Evolutionary conservation across 192 early-diverging fungal species (phyloP).

Genomic region (Coemansia sp.): DNA sequence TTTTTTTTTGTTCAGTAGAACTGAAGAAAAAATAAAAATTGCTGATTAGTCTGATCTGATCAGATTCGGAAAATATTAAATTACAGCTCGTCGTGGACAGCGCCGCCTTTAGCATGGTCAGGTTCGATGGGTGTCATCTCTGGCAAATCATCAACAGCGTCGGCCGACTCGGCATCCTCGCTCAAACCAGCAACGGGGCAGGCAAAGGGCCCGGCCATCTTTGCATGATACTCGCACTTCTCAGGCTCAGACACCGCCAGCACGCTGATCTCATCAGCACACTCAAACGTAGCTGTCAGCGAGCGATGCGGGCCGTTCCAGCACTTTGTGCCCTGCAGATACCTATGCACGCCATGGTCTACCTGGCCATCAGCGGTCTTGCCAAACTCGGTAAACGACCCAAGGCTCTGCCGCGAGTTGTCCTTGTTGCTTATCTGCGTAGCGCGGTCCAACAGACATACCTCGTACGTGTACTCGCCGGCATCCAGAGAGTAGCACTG

Average conservation of each 20-base stretch:
- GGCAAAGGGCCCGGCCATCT: constrained; percentile 75
- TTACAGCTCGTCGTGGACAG: constrained; percentile 11
- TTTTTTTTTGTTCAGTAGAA: background rate
- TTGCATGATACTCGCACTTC: constrained; percentile 90
- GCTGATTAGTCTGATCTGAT: constrained; percentile 7
- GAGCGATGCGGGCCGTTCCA: constrained; percentile 95
- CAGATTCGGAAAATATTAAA: background rate
- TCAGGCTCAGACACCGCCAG: constrained; percentile 78
- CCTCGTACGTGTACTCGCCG: constrained; percentile 61
- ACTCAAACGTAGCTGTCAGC: constrained; percentile 67
- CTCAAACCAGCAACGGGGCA: constrained; percentile 45
- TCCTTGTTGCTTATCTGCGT: constrained; percentile 71
- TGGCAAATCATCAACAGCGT: background rate
- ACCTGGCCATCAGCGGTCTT: constrained; percentile 14
- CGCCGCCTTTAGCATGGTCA: background rate
- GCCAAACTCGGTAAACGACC: constrained; percentile 57
- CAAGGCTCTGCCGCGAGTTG: constrained; percentile 55
- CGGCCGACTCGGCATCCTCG: background rate
- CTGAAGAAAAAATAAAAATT: background rate
- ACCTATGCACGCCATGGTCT: constrained; percentile 55
- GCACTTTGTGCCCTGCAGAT: constrained; percentile 74
- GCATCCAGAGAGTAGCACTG: constrained; percentile 70
- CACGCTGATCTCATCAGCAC: constrained; percentile 68
- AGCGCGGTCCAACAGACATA: constrained; percentile 80
- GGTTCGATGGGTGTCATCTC: background rate